A percentile compares a stretch with the other conserved stretches of the same genome.
Evolutionary conservation across 768 basidiomycete species (phyloP).

Genomic region (Psilocybe cubensis): DNA sequence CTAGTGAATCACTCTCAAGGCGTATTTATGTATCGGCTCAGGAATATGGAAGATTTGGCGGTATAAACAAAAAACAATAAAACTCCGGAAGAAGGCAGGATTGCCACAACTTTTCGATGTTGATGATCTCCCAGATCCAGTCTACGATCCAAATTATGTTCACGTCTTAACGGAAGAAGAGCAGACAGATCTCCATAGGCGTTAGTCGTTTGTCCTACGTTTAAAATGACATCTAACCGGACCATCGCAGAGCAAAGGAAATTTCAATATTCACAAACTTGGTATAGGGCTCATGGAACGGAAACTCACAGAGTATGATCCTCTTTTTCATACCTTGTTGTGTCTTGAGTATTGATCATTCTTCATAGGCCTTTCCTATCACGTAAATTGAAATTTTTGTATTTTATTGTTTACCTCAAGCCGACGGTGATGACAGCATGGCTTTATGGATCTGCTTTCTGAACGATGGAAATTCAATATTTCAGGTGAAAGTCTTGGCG

Average conservation of each 20-base stretch:
- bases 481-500: slow-evolving; percentile 53
- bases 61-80: slow-evolving; percentile 64
- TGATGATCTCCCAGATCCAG: slow-evolving; percentile 83
- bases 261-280: slow-evolving; percentile 75
- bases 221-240: not conserved
- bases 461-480: slow-evolving; percentile 79
- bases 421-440: slow-evolving; percentile 49
- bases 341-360: slow-evolving; percentile 7
- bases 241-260: slow-evolving; percentile 59
- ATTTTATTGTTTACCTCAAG: not conserved
- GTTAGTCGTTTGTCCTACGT: slow-evolving; percentile 40
- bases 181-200: slow-evolving; percentile 65
- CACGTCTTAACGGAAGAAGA: slow-evolving; percentile 71
- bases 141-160: slow-evolving; percentile 69
- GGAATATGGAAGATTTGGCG: slow-evolving; percentile 77
- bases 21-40: slow-evolving; percentile 27
- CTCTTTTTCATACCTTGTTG: not conserved
- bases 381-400: slow-evolving; percentile 40
- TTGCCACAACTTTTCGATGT: slow-evolving; percentile 72
- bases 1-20: not conserved
- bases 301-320: slow-evolving; percentile 71
- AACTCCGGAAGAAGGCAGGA: slow-evolving; percentile 61
- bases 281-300: slow-evolving; percentile 87
- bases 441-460: slow-evolving; percentile 76
- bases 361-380: slow-evolving; percentile 75